Evolutionary conservation across 148 eudicot species (phyloP).

Genomic region (Rhododendron williamsianum): DNA sequence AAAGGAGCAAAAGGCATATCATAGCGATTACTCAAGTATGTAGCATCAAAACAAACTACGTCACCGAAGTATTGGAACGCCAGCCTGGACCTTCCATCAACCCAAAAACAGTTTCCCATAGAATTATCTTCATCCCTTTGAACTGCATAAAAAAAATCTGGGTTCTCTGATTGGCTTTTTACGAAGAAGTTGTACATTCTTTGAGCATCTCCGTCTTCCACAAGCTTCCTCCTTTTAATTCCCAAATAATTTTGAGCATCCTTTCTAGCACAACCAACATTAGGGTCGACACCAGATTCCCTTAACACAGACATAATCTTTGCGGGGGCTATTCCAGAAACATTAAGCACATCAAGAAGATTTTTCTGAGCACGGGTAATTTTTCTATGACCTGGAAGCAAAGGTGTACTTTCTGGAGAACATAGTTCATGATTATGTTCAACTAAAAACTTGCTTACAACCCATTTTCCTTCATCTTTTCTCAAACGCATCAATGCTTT

Average conservation of each 20-base stretch:
- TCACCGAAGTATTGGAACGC: background rate
- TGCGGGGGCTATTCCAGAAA: background rate
- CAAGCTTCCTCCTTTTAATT: background rate
- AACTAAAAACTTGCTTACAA: background rate
- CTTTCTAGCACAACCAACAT: background rate
- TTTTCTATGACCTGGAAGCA: background rate
- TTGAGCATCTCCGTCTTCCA: background rate
- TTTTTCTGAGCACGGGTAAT: background rate
- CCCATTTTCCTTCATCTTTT: background rate
- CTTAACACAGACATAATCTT: background rate
- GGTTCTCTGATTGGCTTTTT: background rate
- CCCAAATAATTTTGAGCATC: background rate
- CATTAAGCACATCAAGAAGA: background rate
- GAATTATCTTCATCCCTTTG: background rate
- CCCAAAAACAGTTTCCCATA: background rate
- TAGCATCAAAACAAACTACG: background rate
- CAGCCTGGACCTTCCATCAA: background rate
- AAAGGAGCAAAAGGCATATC: constrained; percentile 4
- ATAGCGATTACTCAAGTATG: background rate
- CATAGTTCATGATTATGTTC: background rate
- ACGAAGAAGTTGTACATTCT: background rate
- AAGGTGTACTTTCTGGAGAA: background rate
- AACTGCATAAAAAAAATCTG: background rate
- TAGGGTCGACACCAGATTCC: background rate
- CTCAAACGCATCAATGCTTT: constrained; percentile 1